Percentiles rank a stretch among this genome's conserved stretches.
Conservation (phyloP, 129 eudicot species). For the Tagetes erecta region DNA sequence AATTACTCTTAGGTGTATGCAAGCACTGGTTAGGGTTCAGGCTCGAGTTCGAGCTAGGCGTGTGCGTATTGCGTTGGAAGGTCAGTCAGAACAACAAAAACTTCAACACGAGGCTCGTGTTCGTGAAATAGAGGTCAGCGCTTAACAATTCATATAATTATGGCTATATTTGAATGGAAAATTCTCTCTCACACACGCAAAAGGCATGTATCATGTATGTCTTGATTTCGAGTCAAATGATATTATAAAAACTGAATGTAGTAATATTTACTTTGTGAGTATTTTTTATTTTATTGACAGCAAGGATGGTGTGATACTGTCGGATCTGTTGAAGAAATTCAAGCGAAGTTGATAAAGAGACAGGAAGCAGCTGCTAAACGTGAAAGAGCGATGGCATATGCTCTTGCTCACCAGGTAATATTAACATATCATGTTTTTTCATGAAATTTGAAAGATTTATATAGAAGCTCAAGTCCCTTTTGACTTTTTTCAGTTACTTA, state of each 20-base stretch:
- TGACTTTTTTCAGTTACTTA: background rate
- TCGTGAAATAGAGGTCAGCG: constrained; percentile 71
- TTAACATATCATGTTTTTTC: background rate
- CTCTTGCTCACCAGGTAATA: constrained; percentile 91
- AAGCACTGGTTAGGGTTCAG: constrained; percentile 94
- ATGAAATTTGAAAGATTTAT: background rate
- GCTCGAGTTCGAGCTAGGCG: constrained; percentile 97
- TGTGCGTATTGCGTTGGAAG: constrained; percentile 75
- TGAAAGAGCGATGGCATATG: constrained; percentile 99
- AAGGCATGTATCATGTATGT: background rate
- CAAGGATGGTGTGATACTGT: constrained; percentile 95
- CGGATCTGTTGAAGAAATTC: constrained; percentile 95
- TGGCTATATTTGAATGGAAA: background rate
- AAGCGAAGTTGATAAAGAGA: constrained; percentile 79
- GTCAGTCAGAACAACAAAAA: constrained; percentile 61
- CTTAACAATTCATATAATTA: background rate
- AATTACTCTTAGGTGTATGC: constrained; percentile 93
- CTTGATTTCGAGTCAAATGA: background rate
- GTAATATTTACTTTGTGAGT: background rate
- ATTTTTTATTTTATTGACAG: constrained; percentile 35
- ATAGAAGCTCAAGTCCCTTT: background rate
- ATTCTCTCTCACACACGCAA: background rate
- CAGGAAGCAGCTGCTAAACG: constrained; percentile 99
- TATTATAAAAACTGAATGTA: background rate
- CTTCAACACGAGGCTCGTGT: constrained; percentile 84